Base-by-base conservation (phyloP, 768 basidiomycete genomes). In the Kwoniella heveanensis region DNA sequence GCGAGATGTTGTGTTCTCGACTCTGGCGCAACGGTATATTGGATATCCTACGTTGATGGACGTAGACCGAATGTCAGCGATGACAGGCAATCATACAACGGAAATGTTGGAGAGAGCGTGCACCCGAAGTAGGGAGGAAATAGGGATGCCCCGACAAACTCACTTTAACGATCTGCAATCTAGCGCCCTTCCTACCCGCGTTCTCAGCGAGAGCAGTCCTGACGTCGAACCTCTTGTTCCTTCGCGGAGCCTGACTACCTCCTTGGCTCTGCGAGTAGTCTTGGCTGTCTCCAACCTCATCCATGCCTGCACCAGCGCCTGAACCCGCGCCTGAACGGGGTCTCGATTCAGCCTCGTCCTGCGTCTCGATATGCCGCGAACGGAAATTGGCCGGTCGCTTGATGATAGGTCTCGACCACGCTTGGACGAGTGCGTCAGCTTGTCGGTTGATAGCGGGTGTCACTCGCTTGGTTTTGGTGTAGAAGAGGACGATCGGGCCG, bases 391-490 rank as follows among this genome's bases (percentile, higher is more conserved):
- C 60, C 2, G 73, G 65, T 22, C 73, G 72, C 65, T 67, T 74
- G 58, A 79, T 69, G 57, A 79, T 79, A 0, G 75, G 76, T 62
- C 76, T 60, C 2, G 76, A 76, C 78, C 78, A 79, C 10, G 69
- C 50, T 64, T 79, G 88, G 44, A 98, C 87, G 62, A 99, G 89
- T 53, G 89, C 86, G 65, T 88, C 85, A 10, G 95, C 94, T 47
- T 86, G 86, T 57, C 90, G 87, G n/a, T 83, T 81, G 59, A 99
- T 88, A 56, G 89, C 87, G 0, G 89, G 85, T 3, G 88, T 88
- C 51, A 92, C 92, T 49, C 92, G 89, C 78, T 89, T 91, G 84
- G 89, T 91, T 76, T 93, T 93, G 24, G 93, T 95, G 83, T 99
- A 99, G 82, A 98, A 98, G 27, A 95, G 82, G 39, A 98, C 83